Base-by-base conservation (phyloP, 2,329 filamentous ascomycete species). In the Trichocomaceae sp. region DNA sequence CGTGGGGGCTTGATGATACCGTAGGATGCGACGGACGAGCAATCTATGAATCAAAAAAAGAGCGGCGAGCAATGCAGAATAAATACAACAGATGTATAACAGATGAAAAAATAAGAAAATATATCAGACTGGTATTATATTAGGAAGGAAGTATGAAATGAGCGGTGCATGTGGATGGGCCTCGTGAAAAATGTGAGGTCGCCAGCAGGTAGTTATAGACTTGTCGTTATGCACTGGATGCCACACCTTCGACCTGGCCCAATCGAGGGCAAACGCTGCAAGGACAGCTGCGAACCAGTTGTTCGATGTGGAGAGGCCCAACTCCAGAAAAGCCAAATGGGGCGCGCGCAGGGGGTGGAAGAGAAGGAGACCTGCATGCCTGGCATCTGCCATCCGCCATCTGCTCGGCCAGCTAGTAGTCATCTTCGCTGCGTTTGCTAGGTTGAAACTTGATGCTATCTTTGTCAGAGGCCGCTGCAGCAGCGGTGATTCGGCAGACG, bases 181-280 rank as follows among this genome's bases (percentile, higher is more conserved):
- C 64, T 59, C 65, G 64, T 67, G 66, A 67, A 67, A 66, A 66
- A 66, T 61, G 53, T 47, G 54, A 49, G 52, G 57, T 55, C 45
- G 37, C 44, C 19, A 54, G 59, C 42, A 52, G 48, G 57, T 59
- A 60, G 62, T 61, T 63, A 63, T 63, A n/a, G n/a, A n/a, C n/a
- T n/a, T n/a, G n/a, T n/a, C n/a, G n/a, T n/a, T n/a, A 66, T 63
- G 54, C 54, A 52, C 64, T 66, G 64, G 64, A 66, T 57, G 55
- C 33, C 59, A 59, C 47, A 58, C 46, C 23, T 3, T 58, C 41
- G 56, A 46, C 35, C 47, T n/a, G 46, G 45, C 54, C 54, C 54
- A 56, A 56, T 56, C 45, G 49, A 56, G 54, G 33, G 46, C 47
- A 50, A 58, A 55, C 50, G 58, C 58, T 60, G 58, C 58, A 60